Base-by-base conservation (phyloP, 805 yeast species). In the Monosporozyma siamensis region DNA sequence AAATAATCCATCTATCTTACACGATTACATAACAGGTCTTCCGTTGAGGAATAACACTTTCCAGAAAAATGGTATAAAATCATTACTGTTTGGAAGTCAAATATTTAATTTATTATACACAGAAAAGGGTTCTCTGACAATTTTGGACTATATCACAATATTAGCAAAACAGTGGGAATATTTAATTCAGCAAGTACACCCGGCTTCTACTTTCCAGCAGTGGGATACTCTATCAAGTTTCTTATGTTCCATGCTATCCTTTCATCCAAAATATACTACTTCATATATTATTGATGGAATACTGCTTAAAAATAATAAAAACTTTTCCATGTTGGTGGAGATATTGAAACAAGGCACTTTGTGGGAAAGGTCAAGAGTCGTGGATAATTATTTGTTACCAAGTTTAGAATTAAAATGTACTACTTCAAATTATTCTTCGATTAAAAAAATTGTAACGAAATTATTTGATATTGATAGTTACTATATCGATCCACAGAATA, bases 11-110 rank as follows among this genome's bases (percentile, higher is more conserved):
- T 21, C 39, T 2, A 46, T 56, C 23, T 31, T 61, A 1, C 24
- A 21, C 11, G 49, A 46, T 29, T 56, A 52, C 35, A 12, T 54
- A 12, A 8, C 10, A 17, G 3, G n/a, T 9, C 15, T 37, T 15
- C 30, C 24, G 14, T 6, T 11, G 12, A 37, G 26, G 23, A 26
- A 21, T 25, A 27, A 21, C 10, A 39, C 22, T 8, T 12, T 43
- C 3, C 37, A 44, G 17, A 23, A 14, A 22, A 38, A 38, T 6
- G 42, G 39, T 22, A 35, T 60, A 3, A 54, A 51, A 29, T 38
- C 62, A 1, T 11, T 53, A 0, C 48, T 61, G 23, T 61, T 59
- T 49, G 67, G 67, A 0, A 61, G 66, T 40, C 60, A 48, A 40
- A n/a, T 61, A 5, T 59, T 51, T 35, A 63, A 62, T 45, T 22